phyloP scores from a whole-genome alignment of 768 basidiomycete species.

The Leccinum rimulosum region DNA sequence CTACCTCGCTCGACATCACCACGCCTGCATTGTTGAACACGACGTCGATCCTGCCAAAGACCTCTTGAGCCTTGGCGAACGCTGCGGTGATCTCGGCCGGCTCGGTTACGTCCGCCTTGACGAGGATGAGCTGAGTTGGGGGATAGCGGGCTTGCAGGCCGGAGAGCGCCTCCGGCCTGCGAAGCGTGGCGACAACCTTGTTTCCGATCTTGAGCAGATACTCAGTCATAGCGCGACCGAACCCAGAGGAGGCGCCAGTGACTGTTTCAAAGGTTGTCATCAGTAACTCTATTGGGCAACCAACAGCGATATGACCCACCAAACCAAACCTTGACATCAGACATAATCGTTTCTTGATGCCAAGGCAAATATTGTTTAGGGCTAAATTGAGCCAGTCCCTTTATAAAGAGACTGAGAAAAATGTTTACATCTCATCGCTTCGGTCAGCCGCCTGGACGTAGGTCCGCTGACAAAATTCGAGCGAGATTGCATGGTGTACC shows the following conservation, averaged over 20 bases:
- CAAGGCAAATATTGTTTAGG: neutral
- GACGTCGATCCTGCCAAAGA: conserved; percentile 38
- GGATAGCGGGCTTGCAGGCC: conserved; percentile 26
- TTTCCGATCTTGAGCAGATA: conserved; percentile 31
- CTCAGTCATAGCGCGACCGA: conserved; percentile 33
- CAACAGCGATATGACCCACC: conserved; percentile 1
- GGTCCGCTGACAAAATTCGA: neutral
- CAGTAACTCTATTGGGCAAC: neutral
- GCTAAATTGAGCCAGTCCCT: neutral
- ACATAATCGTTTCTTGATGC: conserved; percentile 6
- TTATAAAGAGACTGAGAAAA: neutral
- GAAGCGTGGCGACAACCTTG: conserved; percentile 42
- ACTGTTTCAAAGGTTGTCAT: neutral
- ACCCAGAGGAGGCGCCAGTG: conserved; percentile 36
- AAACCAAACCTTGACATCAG: conserved; percentile 19
- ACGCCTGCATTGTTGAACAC: conserved; percentile 39
- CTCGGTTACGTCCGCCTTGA: conserved; percentile 34
- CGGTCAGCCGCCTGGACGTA: neutral
- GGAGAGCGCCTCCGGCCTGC: conserved; percentile 34
- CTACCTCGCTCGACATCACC: conserved; percentile 33
- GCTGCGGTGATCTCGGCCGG: conserved; percentile 23
- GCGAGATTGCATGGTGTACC: neutral
- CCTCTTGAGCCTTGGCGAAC: conserved; percentile 24
- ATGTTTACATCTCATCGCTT: neutral
- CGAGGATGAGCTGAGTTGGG: conserved; percentile 26